Evolutionary conservation across 495 filamentous ascomycete genomes (phyloP).

Genomic region (Neurospora sp.): DNA sequence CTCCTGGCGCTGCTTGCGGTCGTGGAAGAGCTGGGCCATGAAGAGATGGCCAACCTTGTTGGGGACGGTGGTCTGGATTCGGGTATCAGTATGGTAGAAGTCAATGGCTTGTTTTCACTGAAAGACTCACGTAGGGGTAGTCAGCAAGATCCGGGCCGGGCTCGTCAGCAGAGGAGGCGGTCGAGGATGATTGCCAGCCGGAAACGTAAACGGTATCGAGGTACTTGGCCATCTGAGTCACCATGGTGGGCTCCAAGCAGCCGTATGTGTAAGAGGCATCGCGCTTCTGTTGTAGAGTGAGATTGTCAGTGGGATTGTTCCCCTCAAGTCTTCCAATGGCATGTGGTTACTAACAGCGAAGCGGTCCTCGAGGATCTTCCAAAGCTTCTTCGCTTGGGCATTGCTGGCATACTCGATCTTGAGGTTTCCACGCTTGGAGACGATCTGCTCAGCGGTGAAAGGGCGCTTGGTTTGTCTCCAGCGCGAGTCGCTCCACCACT

Average conservation of each 20-base stretch:
- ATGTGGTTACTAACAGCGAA: conserved; percentile 35
- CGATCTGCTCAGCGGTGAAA: conserved; percentile 94
- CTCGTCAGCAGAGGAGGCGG: conserved; percentile 86
- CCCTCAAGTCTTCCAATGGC: not conserved
- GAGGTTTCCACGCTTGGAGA: conserved; percentile 82
- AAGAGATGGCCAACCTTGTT: conserved; percentile 97
- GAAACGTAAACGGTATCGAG: conserved; percentile 97
- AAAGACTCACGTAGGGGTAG: conserved; percentile 75
- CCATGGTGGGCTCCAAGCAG: conserved; percentile 93
- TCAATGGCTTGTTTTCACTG: not conserved
- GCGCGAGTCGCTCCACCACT: conserved; percentile 88
- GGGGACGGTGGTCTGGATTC: conserved; percentile 77
- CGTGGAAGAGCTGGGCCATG: conserved; percentile 97
- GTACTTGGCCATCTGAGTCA: conserved; percentile 99
- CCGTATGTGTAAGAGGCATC: conserved; percentile 92
- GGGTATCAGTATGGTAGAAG: not conserved
- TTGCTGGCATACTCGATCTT: conserved; percentile 91
- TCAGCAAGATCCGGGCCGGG: conserved; percentile 96
- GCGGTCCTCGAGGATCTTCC: conserved; percentile 74
- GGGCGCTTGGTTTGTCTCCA: conserved; percentile 90
- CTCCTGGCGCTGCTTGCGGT: conserved; percentile 96
- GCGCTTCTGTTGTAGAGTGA: conserved; percentile 44
- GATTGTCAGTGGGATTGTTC: not conserved
- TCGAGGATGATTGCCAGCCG: conserved; percentile 97
- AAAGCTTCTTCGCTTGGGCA: conserved; percentile 82